phyloP scores from a whole-genome alignment of 192 early-diverging fungal species.

The Podila epigama region DNA sequence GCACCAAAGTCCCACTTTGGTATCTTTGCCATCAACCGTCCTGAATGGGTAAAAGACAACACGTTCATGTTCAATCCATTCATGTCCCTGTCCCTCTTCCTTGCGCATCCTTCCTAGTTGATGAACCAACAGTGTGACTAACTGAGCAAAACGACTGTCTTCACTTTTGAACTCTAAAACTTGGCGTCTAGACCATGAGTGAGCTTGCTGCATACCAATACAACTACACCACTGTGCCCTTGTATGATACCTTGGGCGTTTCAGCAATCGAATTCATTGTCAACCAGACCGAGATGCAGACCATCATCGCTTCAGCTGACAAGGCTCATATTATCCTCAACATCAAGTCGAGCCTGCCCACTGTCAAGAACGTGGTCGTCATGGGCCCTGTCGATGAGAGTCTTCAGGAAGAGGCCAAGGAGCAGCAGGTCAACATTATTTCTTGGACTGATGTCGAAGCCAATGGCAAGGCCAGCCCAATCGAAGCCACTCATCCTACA shows the following conservation, averaged over 20 bases:
- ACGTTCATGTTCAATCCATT: constrained; percentile 57
- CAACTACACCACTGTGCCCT: constrained; percentile 75
- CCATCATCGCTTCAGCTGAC: constrained; percentile 66
- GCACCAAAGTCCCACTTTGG: constrained; percentile 8
- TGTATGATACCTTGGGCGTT: constrained; percentile 87
- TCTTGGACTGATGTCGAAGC: constrained; percentile 68
- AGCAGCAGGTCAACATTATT: constrained; percentile 13
- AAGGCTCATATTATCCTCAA: constrained; percentile 62
- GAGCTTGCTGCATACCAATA: constrained; percentile 71
- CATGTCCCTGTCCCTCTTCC: too few relatives aligned
- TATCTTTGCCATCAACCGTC: constrained; percentile 32
- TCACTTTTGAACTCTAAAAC: not conserved
- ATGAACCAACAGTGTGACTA: not conserved
- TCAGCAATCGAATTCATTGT: constrained; percentile 80
- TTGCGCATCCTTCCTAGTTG: too few relatives aligned
- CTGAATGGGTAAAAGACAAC: constrained; percentile 76
- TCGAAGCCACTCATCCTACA: constrained; percentile 57
- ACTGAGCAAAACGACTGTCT: not conserved
- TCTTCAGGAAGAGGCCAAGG: constrained; percentile 36
- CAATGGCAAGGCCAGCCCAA: constrained; percentile 54
- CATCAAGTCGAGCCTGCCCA: constrained; percentile 45
- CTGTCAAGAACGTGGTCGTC: constrained; percentile 57
- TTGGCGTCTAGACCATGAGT: constrained; percentile 55
- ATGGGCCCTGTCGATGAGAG: constrained; percentile 53
- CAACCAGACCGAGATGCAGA: constrained; percentile 77